phyloP scores from a whole-genome alignment of 2,329 filamentous ascomycete genomes.

The Ceratocystis variospora region DNA sequence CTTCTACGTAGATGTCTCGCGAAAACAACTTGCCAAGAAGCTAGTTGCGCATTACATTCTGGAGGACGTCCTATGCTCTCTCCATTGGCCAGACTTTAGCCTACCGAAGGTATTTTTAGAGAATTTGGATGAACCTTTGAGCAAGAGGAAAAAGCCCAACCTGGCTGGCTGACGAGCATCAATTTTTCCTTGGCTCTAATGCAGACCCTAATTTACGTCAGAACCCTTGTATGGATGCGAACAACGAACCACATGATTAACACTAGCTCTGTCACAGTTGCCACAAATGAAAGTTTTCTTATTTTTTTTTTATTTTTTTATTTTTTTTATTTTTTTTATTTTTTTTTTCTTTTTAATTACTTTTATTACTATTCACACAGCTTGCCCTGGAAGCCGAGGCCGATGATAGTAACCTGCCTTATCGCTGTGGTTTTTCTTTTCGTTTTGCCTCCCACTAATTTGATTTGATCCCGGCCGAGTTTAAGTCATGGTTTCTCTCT shows the following conservation, averaged over 20 bases:
- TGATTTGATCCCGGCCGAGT: not conserved
- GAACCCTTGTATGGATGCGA: not conserved
- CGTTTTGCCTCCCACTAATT: not conserved
- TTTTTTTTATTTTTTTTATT: not conserved
- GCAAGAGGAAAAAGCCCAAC: not conserved
- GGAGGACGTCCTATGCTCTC: not conserved
- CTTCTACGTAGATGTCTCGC: not conserved
- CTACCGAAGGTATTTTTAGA: not conserved
- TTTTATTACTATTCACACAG: too few species aligned
- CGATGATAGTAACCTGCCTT: not conserved
- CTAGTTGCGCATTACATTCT: not conserved
- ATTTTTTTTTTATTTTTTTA: not conserved
- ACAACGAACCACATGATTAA: not conserved
- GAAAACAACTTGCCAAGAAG: not conserved
- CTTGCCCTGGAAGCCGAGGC: not conserved
- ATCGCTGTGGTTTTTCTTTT: not conserved
- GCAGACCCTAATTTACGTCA: not conserved
- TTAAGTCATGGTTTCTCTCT: not conserved
- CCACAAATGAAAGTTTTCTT: not conserved
- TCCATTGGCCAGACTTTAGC: not conserved
- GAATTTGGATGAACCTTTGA: not conserved
- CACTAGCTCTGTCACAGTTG: not conserved
- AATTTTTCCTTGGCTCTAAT: not conserved
- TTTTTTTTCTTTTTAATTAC: not conserved
- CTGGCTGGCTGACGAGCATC: not conserved